phyloP scores from a whole-genome alignment of 495 filamentous ascomycete species.

The Copromyces sp. region DNA sequence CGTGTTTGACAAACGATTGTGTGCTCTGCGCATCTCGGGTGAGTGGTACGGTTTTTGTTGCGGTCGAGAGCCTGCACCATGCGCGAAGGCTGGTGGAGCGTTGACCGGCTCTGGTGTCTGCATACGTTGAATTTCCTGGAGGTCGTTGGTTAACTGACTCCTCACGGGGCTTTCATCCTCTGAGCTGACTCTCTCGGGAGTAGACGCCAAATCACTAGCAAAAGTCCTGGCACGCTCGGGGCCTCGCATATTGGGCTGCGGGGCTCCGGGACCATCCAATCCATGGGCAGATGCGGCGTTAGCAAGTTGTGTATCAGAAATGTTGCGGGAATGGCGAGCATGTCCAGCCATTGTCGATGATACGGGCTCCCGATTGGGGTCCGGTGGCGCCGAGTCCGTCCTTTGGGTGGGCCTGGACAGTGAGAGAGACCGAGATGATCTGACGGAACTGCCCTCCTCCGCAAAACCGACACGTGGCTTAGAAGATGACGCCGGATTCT shows the following conservation, averaged over 20 bases:
- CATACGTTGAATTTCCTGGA: constrained; percentile 44
- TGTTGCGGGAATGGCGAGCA: constrained; percentile 27
- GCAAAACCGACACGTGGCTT: constrained; percentile 52
- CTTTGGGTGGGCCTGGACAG: constrained; percentile 31
- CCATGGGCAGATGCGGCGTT: constrained; percentile 1
- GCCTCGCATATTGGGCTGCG: constrained; percentile 12
- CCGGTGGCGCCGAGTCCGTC: constrained; percentile 37
- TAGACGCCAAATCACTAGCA: constrained; percentile 31
- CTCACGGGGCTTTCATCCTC: constrained; percentile 38
- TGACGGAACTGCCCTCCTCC: constrained; percentile 44
- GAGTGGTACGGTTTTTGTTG: constrained; percentile 56
- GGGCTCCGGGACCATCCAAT: constrained; percentile 11
- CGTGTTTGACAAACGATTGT: constrained; percentile 67
- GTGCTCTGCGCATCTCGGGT: constrained; percentile 65
- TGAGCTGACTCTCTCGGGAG: constrained; percentile 48
- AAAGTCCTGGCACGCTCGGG: constrained; percentile 23
- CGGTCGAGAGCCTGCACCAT: constrained; percentile 40
- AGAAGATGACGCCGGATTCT: constrained; percentile 18
- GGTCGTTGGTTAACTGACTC: constrained; percentile 25
- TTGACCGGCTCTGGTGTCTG: constrained; percentile 63
- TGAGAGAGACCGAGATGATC: constrained; percentile 45
- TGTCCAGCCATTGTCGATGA: constrained; percentile 38
- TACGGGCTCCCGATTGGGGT: constrained; percentile 24
- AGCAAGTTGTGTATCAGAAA: constrained; percentile 26
- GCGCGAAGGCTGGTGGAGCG: constrained; percentile 65